These are phyloP conservation scores for Rhodamnia argentea DNA, from an alignment of 345 rosid genomes.

Conservation along the genomic window DNA sequence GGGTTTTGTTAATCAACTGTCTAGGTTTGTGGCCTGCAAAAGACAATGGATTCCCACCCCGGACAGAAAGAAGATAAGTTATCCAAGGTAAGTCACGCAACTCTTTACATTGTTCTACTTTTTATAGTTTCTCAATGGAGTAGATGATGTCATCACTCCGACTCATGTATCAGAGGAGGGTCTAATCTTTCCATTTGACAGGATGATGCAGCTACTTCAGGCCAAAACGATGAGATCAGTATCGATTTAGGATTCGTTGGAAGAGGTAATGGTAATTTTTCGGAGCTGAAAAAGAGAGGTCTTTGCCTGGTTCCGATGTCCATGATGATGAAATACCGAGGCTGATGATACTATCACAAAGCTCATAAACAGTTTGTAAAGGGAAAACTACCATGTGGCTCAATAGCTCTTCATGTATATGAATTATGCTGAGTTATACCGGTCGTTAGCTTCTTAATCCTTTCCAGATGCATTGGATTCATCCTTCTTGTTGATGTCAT, in stretches of 20 bases:
- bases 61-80: conserved; percentile 7
- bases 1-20: not conserved
- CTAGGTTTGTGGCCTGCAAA: conserved; percentile 17
- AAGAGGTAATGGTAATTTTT: conserved; percentile 10
- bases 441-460: not conserved
- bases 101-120: not conserved
- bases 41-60: conserved; percentile 12
- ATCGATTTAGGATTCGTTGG: conserved; percentile 8
- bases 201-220: not conserved
- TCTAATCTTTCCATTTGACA: not conserved
- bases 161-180: not conserved
- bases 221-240: conserved; percentile 4
- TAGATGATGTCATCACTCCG: not conserved
- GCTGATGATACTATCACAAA: conserved; percentile 10
- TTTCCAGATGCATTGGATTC: not conserved
- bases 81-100: conserved; percentile 5
- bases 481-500: not conserved
- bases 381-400: not conserved
- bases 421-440: not conserved
- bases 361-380: not conserved
- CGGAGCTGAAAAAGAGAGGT: conserved; percentile 53
- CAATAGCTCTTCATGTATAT: not conserved
- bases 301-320: conserved; percentile 62
- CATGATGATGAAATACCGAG: conserved; percentile 29
- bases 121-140: not conserved